A percentile compares a stretch with the other conserved stretches of the same genome.
Conservation (phyloP, 495 filamentous ascomycete species). For the Tuber calosporum region DNA sequence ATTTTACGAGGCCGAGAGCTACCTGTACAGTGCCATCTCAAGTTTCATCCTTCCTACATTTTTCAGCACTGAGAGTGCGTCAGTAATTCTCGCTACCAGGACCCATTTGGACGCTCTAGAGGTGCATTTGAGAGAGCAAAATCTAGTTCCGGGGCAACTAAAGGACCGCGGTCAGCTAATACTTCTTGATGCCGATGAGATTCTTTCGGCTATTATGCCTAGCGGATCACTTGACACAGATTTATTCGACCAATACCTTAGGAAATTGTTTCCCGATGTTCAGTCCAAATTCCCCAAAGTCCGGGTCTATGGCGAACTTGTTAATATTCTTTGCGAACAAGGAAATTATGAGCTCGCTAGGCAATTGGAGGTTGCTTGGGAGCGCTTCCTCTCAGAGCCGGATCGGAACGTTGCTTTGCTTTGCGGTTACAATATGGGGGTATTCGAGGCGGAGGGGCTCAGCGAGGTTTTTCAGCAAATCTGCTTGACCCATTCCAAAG, state of each 20-base stretch:
- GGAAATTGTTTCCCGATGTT: slow-evolving; percentile 30
- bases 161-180: slow-evolving; percentile 38
- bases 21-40: slow-evolving; percentile 39
- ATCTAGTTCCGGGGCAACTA: slow-evolving; percentile 38
- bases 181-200: slow-evolving; percentile 37
- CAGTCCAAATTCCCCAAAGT: slow-evolving; percentile 35
- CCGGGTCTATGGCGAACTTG: slow-evolving; percentile 41
- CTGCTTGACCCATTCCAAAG: slow-evolving; percentile 37
- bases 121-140: slow-evolving; percentile 38
- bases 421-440: slow-evolving; percentile 42
- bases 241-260: slow-evolving; percentile 37
- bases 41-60: slow-evolving; percentile 42
- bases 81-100: slow-evolving; percentile 39
- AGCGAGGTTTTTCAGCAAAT: slow-evolving; percentile 42
- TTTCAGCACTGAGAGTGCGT: slow-evolving; percentile 40
- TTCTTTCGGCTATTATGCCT: slow-evolving; percentile 31
- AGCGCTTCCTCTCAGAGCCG: slow-evolving; percentile 31
- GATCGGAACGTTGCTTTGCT: slow-evolving; percentile 38
- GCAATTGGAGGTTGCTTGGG: slow-evolving; percentile 41
- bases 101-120: slow-evolving; percentile 40
- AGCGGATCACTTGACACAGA: slow-evolving; percentile 22
- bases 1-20: slow-evolving; percentile 41
- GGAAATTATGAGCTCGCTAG: slow-evolving; percentile 35
- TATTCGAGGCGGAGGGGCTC: slow-evolving; percentile 38
- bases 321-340: slow-evolving; percentile 41